Conservation (phyloP, 805 yeast species). For the Suhomyces sp. region DNA sequence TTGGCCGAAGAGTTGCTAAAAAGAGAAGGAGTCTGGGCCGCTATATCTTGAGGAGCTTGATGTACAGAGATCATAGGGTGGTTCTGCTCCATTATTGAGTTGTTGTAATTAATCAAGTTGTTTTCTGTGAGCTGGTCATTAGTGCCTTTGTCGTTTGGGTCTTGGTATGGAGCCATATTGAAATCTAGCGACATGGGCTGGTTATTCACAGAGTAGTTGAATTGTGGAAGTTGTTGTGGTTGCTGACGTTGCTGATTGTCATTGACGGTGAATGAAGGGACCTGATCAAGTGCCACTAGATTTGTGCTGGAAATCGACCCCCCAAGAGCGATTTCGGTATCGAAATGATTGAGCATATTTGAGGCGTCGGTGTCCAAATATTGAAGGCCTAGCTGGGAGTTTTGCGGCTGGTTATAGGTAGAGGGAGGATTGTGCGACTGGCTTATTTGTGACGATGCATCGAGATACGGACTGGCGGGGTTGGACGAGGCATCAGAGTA, state of each 20-base stretch:
- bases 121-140: conserved; percentile 11
- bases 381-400: conserved; percentile 1
- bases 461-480: conserved; percentile 37
- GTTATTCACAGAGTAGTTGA: conserved; percentile 12
- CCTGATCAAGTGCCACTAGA: conserved; percentile 15
- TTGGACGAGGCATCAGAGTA: conserved; percentile 38
- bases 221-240: conserved; percentile 9
- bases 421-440: conserved; percentile 8
- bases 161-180: neutral
- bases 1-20: conserved; percentile 49
- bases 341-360: conserved; percentile 19
- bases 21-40: conserved; percentile 52
- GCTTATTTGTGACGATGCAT: conserved; percentile 34
- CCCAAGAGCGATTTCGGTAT: conserved; percentile 37
- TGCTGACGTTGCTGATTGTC: neutral
- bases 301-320: conserved; percentile 38
- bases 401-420: neutral
- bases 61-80: conserved; percentile 18
- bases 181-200: conserved; percentile 8
- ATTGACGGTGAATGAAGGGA: neutral
- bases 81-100: conserved; percentile 9
- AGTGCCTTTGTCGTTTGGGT: neutral
- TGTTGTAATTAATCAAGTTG: conserved; percentile 17
- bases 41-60: conserved; percentile 35
- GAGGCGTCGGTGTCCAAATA: conserved; percentile 7